These are phyloP conservation scores for Boletus patriciae DNA, from an alignment of 768 basidiomycete species.

Conservation along the genomic window DNA sequence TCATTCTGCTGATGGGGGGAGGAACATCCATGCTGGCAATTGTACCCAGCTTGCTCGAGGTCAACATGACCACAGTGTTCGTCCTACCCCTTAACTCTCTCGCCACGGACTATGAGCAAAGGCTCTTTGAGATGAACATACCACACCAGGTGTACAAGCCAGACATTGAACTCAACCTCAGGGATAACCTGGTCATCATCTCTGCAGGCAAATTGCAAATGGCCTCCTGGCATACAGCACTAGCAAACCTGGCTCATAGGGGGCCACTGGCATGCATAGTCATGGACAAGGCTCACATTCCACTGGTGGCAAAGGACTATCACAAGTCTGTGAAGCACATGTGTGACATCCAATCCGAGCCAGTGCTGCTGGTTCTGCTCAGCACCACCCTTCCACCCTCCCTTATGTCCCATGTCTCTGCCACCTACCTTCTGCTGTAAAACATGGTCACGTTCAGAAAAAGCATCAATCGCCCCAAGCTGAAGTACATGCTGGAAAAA, in stretches of 20 bases:
- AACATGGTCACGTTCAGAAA: neutral
- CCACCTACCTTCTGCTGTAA: neutral
- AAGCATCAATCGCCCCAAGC: constrained; percentile 10
- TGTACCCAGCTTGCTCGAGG: neutral
- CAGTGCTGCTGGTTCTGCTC: constrained; percentile 22
- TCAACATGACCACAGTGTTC: neutral
- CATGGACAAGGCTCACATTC: constrained; percentile 29
- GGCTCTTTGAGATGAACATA: accelerated
- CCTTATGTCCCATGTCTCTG: neutral
- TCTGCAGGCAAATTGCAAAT: constrained; percentile 10
- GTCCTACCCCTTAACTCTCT: neutral
- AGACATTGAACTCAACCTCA: neutral
- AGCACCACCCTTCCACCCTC: constrained; percentile 16
- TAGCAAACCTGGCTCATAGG: neutral
- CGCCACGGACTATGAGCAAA: neutral
- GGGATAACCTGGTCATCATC: constrained; percentile 3
- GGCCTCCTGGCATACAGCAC: neutral
- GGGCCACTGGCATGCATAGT: constrained; percentile 9
- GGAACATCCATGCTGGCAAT: constrained; percentile 7
- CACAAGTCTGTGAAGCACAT: constrained; percentile 1
- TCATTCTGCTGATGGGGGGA: neutral
- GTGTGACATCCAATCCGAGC: neutral
- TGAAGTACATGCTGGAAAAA: constrained; percentile 7
- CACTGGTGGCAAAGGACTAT: constrained; percentile 7
- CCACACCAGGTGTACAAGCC: neutral